Evolutionary conservation across 108 stramenopile genomes (phyloP).

Genomic region (Fragilaria radians): DNA sequence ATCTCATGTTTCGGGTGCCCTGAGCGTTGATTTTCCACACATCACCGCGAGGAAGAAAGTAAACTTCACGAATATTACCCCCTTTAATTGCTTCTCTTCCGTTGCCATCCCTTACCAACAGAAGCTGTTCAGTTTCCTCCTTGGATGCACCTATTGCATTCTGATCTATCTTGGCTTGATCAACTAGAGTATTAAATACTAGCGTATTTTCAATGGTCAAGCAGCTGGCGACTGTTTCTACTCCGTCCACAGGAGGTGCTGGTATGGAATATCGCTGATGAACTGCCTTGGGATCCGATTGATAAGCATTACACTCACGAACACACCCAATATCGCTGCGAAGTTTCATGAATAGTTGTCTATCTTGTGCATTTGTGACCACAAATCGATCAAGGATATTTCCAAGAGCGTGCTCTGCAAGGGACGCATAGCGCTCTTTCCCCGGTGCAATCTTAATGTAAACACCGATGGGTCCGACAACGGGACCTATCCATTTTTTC

Average conservation of each 20-base stretch:
- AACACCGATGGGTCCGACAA: slow-evolving; percentile 72
- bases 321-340: slow-evolving; percentile 48
- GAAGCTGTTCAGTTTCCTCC: slow-evolving; percentile 43
- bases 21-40: slow-evolving; percentile 54
- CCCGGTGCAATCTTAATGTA: slow-evolving; percentile 72
- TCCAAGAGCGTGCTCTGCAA: slow-evolving; percentile 62
- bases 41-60: slow-evolving; percentile 64
- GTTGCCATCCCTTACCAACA: slow-evolving; percentile 32
- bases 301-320: slow-evolving; percentile 56
- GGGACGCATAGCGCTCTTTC: slow-evolving; percentile 63
- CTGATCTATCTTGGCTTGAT: slow-evolving; percentile 55
- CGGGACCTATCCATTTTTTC: slow-evolving; percentile 54
- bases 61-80: slow-evolving; percentile 56
- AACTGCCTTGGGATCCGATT: slow-evolving; percentile 16
- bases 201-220: slow-evolving; percentile 58
- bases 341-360: slow-evolving; percentile 43
- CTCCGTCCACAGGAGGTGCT: slow-evolving; percentile 46
- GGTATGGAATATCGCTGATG: slow-evolving; percentile 43
- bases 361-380: slow-evolving; percentile 57
- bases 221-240: slow-evolving; percentile 63
- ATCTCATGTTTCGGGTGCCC: slow-evolving; percentile 31
- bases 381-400: slow-evolving; percentile 68
- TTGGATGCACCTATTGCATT: slow-evolving; percentile 49
- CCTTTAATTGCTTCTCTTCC: slow-evolving; percentile 44
- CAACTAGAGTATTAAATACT: slow-evolving; percentile 78